These are phyloP conservation scores for Thuidium tamariscinum DNA, from an alignment of 225 moss, liverwort and hornwort genomes.

Conservation along the genomic window DNA sequence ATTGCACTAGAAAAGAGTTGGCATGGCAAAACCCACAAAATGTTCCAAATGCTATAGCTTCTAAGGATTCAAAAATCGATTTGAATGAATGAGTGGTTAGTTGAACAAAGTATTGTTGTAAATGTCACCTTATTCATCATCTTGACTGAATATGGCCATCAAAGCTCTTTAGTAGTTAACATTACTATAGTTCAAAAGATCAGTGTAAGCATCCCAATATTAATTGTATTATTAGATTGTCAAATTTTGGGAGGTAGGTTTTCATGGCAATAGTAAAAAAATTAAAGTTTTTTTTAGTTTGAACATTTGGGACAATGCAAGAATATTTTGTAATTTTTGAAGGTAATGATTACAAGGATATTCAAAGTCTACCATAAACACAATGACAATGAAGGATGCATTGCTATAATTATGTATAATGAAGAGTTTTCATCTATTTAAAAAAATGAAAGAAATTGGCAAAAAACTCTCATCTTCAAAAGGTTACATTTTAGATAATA, in stretches of 20 bases:
- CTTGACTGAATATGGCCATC: neutral
- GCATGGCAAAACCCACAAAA: neutral
- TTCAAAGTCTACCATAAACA: neutral
- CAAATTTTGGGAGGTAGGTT: neutral
- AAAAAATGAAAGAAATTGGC: no score
- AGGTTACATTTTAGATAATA: no score
- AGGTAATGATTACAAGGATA: neutral
- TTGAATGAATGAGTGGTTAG: neutral
- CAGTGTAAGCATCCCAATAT: rapidly evolving
- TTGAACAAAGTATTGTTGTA: neutral
- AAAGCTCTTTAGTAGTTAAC: neutral
- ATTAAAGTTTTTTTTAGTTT: neutral
- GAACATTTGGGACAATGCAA: neutral
- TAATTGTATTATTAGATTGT: neutral
- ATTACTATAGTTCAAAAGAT: rapidly evolving
- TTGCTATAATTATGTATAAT: neutral
- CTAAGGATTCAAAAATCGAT: neutral
- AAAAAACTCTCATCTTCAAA: no score
- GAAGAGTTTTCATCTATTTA: no score
- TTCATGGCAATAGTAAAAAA: neutral
- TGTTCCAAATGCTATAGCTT: rapidly evolving
- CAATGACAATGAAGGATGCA: rapidly evolving
- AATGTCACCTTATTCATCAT: neutral
- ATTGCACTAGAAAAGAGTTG: neutral
- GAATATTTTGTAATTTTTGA: neutral